Base-by-base conservation (phyloP, 2,329 filamentous ascomycete species). In the Talaromyces sp. region DNA sequence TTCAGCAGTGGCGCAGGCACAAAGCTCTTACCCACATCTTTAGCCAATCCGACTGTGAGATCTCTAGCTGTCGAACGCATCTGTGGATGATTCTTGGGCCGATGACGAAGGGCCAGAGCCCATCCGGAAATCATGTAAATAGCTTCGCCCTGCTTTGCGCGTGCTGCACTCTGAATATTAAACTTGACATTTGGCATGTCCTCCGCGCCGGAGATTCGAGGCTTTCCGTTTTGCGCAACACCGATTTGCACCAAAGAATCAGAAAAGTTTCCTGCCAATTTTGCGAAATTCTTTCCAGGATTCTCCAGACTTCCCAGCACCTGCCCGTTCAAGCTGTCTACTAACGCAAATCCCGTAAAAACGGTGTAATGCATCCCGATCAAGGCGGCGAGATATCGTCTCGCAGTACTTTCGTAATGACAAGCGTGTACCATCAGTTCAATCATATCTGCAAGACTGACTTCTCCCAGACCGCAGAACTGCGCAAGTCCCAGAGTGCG, bases 371-470 rank as follows among this genome's bases (percentile, higher is more conserved):
- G 54, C 22, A 57, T 10, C 10, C 33, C 54, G 9, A 57, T 14
- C 6, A 41, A 8, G 13, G 54, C n/a, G 13, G 54, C 54, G 24
- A 57, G 31, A 39, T 57, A 39, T 57, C n/a, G 10, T 41, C 54
- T 57, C 54, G 54, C 54, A 6, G n/a, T 27, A 3, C 37, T 57
- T 14, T 57, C 54, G 37, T 57, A 57, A 14, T 57, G 37, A 16
- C 54, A 57, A 13, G 54, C 31, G 39, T 57, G 54, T 41, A 33
- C 54, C 54, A 57, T 57, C 27, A 57, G n/a, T 10, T 57, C 54
- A 37, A 57, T 57, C 31, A 57, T 16, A 57, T 57, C 54, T 22
- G 54, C 33, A 13, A 57, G 33, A 7, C 54, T 57, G 11, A 57
- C 54, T 22, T 57, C 54, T 9, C 33, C 54, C 10, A 57, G 3